Percentiles rank a stretch among this genome's conserved stretches.
These are phyloP conservation scores for Crithidia expoeki DNA, from an alignment of 208 protist species.

Conservation along the genomic window DNA sequence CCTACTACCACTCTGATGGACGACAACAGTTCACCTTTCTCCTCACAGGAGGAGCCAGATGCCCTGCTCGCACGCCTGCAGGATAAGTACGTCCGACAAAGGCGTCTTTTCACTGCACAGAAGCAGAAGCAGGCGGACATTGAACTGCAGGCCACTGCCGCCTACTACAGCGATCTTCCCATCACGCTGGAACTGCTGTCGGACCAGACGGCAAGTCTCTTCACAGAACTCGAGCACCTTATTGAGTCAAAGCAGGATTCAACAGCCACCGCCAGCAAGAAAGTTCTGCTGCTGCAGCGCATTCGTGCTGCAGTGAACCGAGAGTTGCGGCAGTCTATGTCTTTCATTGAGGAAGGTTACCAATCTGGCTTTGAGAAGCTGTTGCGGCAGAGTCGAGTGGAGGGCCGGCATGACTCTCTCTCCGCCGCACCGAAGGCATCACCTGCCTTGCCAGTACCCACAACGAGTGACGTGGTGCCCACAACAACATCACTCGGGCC, in stretches of 20 bases:
- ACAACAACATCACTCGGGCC: background rate
- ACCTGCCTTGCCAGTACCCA: background rate
- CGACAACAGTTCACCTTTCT: background rate
- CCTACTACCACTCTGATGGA: background rate
- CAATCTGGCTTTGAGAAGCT: slow-evolving; percentile 70
- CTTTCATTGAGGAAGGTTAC: slow-evolving; percentile 77
- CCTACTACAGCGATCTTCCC: slow-evolving; percentile 55
- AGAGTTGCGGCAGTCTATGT: slow-evolving; percentile 69
- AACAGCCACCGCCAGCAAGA: background rate
- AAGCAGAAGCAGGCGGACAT: slow-evolving; percentile 48
- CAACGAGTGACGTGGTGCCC: too few relatives aligned
- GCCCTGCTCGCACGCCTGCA: slow-evolving; percentile 45
- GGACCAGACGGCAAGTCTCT: slow-evolving; percentile 54
- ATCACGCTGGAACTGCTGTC: slow-evolving; percentile 73
- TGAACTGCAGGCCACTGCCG: slow-evolving; percentile 40
- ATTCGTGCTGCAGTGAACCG: slow-evolving; percentile 64
- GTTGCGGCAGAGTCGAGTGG: slow-evolving; percentile 29
- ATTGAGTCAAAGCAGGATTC: slow-evolving; percentile 1
- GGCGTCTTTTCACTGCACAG: slow-evolving; percentile 36
- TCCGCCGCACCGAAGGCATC: background rate
- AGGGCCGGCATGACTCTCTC: background rate
- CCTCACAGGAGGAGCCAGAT: slow-evolving; percentile 10
- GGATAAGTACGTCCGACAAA: slow-evolving; percentile 57
- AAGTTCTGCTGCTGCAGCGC: slow-evolving; percentile 50
- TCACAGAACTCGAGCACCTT: slow-evolving; percentile 68